Evolutionary conservation across 2,329 filamentous ascomycete genomes (phyloP), one percentile per base, ranked within the genome.

Genomic region (Cladophialophora carrionii): DNA sequence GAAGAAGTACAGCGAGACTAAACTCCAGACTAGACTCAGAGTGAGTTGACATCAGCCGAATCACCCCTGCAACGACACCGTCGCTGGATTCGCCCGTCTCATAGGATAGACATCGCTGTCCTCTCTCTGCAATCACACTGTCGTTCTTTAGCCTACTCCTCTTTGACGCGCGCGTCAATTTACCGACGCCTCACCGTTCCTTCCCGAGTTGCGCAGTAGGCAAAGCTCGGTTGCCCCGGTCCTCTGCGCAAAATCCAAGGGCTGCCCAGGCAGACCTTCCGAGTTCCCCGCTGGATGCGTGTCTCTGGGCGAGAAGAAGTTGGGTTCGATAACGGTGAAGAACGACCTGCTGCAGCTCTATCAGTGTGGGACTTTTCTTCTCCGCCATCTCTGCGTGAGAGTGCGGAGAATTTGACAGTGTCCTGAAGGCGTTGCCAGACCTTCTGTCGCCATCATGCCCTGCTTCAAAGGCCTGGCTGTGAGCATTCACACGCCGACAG

Each of bases 391-490:
- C 57, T 68, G 56, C 53, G 62, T 31, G 61, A 64, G 63, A 66
- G 63, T 58, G 66, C 61, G 66, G 66, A 68, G 66, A 58, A 58
- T 37, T 63, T 46, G 54, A 43, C 22, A n/a, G 2, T 34, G 14
- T 32, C n/a, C 32, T 55, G 32, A 57, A 52, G 26, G 43, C 46
- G 22, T 22, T 41, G 37, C 52, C 61, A 32, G 29, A 56, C 46
- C 51, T 14, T 34, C 20, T 20, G 24, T 46, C 31, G 52, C 53
- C 64, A 65, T 14, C 55, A 90, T 90, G 95, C 95, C 95, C 82
- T 98, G 93, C 87, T 99, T 98, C 83, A 96, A 98, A 84, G 95
- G 95, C 80, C 92, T 99, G 81, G 94, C 95, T 74, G 94, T 98
- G 77, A 96, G 91, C 85, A 96, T 98, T 78, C 95, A 99, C 81